Evolutionary conservation across 441 rosid genomes (phyloP).

Genomic region (Flueggea neowawraea): DNA sequence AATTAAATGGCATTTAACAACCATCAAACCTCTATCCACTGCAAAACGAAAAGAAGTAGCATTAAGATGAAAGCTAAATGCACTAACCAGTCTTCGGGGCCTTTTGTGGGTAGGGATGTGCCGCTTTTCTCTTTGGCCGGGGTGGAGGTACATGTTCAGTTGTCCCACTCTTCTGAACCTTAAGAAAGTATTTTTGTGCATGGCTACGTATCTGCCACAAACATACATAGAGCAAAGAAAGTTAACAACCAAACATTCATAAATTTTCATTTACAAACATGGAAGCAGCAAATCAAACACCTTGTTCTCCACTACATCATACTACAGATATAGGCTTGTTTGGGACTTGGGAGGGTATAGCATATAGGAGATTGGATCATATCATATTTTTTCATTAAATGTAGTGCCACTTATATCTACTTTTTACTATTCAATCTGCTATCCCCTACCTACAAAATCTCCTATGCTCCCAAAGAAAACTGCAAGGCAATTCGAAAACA

Average conservation of each 20-base stretch:
- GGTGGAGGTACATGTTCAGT: constrained; percentile 96
- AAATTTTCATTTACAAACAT: no score
- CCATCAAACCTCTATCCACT: background rate
- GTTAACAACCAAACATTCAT: background rate
- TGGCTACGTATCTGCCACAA: constrained; percentile 88
- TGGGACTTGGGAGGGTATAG: no score
- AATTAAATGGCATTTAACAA: background rate
- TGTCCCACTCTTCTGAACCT: constrained; percentile 91
- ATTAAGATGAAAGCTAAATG: background rate
- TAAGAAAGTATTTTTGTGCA: constrained; percentile 91
- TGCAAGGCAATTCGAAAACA: no score
- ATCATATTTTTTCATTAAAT: no score
- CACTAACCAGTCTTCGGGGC: constrained; percentile 64
- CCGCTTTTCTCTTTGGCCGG: constrained; percentile 92
- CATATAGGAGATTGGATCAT: no score
- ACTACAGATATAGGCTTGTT: no score
- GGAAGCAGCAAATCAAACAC: no score
- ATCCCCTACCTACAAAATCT: no score
- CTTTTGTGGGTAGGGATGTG: constrained; percentile 93
- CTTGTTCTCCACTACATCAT: no score
- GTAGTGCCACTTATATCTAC: no score
- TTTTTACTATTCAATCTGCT: no score
- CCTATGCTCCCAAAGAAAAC: no score
- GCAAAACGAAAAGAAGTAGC: background rate
- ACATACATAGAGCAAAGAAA: constrained; percentile 3